Evolutionary conservation across 2,329 filamentous ascomycete species (phyloP), one percentile per base, ranked within the genome.

Genomic region (Juglanconis juglandina): DNA sequence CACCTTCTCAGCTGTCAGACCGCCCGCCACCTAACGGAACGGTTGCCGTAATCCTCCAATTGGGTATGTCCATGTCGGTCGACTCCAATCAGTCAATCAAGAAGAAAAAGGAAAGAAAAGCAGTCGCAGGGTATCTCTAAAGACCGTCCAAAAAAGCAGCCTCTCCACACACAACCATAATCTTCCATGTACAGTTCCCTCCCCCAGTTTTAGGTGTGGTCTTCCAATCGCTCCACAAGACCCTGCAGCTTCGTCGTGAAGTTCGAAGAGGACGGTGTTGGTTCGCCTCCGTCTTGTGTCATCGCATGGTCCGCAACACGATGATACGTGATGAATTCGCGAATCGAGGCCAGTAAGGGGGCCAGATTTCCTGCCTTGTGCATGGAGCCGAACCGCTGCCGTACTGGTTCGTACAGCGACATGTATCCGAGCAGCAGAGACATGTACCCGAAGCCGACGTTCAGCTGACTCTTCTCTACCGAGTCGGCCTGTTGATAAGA

Each of bases 361-460:
- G 71, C 70, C 37, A 83, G 71, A 47, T 74, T 81, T 61, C 74
- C 76, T 41, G 75, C 75, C 8, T 75, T 72, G 48, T 79, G 77
- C 53, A 74, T 74, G 5, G 69, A 65, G 42, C 73, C 71, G 41
- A 86, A 75, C 33, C 74, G 75, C 52, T 75, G 71, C 50, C 78
- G 75, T 7, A 79, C 76, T 4, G 77, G 74, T 10, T 72, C 67
- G 53, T 78, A 74, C 34, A 95, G 78, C 66, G 87, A 92, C 32
- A 97, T 77, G 66, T 92, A 95, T 17, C 92, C 91, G 2, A 98
- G 80, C 5, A 96, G 79, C 13, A 97, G 87, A 0, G 92, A 87
- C 32, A 97, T 80, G 71, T 96, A 97, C 14, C 92, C 93, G 71
- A 94, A 87, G 1, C 90, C 88, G 34, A 98, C 92, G 66, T 93